Evolutionary conservation across 2,329 filamentous ascomycete species (phyloP).

Genomic region (Exserohilum rostratum): DNA sequence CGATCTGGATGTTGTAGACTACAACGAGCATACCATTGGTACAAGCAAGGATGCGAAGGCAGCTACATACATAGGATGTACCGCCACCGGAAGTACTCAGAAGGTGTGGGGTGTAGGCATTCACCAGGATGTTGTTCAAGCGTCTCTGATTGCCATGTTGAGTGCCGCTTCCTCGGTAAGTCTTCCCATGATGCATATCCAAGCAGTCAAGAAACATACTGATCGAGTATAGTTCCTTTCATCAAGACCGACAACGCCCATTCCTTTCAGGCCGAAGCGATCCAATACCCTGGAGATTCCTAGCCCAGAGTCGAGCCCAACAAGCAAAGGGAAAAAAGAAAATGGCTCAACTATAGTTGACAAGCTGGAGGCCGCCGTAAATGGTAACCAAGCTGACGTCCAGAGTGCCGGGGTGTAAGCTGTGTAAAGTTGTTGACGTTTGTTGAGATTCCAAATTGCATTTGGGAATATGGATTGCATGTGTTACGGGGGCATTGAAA

Average conservation of each 20-base stretch:
- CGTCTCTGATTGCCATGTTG: constrained; percentile 82
- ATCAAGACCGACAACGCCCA: constrained; percentile 71
- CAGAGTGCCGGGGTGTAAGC: constrained; percentile 25
- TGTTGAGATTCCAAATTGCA: background rate
- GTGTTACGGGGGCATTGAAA: too few species aligned
- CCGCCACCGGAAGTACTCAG: constrained; percentile 67
- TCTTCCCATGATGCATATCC: background rate
- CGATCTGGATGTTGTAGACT: constrained; percentile 88
- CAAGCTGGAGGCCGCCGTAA: constrained; percentile 38
- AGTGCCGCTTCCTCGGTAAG: constrained; percentile 85
- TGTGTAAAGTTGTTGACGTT: background rate
- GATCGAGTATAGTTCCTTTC: constrained; percentile 67
- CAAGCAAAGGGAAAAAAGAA: constrained; percentile 12
- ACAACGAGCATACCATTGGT: constrained; percentile 95
- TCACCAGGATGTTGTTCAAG: constrained; percentile 90
- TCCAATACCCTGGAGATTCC: constrained; percentile 55
- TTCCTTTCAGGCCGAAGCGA: constrained; percentile 65
- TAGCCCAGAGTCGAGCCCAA: constrained; percentile 34
- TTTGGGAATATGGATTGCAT: background rate
- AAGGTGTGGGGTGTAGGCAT: constrained; percentile 91
- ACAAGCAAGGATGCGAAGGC: constrained; percentile 82
- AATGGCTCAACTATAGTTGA: constrained; percentile 31
- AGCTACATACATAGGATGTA: constrained; percentile 95
- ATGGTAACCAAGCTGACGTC: constrained; percentile 29
- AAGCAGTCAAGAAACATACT: constrained; percentile 2